A percentile compares a stretch with the other conserved stretches of the same genome.
Evolutionary conservation across 2,329 filamentous ascomycete species (phyloP).

Genomic region (Clonostachys rhizophaga): DNA sequence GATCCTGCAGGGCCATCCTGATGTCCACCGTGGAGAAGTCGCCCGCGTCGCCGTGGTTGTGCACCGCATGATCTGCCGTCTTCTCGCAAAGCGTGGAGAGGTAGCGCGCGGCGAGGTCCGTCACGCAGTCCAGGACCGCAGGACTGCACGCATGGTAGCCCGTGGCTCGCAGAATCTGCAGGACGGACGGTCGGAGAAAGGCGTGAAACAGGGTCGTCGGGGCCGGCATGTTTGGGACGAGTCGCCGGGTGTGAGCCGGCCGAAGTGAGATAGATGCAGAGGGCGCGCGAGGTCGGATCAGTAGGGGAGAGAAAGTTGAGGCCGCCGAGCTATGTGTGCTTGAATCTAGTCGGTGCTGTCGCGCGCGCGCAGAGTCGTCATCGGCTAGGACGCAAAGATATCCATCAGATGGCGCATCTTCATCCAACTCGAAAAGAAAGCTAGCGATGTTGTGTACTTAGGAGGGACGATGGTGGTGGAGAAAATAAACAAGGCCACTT

Average conservation of each 20-base stretch:
- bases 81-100: constrained; percentile 68
- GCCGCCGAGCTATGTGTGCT: background rate
- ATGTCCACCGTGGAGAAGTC: constrained; percentile 63
- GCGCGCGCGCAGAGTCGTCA: background rate
- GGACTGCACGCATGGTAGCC: constrained; percentile 83
- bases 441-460: too few relatives aligned
- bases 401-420: background rate
- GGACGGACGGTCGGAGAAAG: constrained; percentile 78
- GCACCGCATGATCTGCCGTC: constrained; percentile 66
- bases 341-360: background rate
- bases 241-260: constrained; percentile 1
- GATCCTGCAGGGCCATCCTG: constrained; percentile 79
- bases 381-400: background rate
- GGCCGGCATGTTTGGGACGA: constrained; percentile 30
- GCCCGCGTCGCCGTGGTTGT: constrained; percentile 56
- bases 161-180: constrained; percentile 87
- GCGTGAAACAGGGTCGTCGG: constrained; percentile 58
- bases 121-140: constrained; percentile 80
- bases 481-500: too few relatives aligned
- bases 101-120: constrained; percentile 81
- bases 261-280: background rate
- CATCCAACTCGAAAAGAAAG: background rate
- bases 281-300: too few relatives aligned
- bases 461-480: too few relatives aligned
- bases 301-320: background rate